Conservation (phyloP, 257 asterid genomes). For the Leonotis leonurus region DNA sequence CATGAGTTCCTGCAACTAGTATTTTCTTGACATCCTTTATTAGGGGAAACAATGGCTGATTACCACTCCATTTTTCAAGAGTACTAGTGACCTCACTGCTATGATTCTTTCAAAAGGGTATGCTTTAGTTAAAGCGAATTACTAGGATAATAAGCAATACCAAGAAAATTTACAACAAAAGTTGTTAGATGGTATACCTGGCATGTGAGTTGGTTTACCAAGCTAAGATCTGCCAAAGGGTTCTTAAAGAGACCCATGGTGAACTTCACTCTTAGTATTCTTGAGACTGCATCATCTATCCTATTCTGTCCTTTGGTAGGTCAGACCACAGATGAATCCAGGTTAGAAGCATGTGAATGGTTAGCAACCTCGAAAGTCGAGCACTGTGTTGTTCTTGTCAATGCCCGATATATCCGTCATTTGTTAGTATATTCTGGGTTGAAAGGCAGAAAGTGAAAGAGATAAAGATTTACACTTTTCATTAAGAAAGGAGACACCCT, state of each 20-base stretch:
- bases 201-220: conserved; percentile 31
- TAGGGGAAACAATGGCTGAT: conserved; percentile 41
- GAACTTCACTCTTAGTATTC: conserved; percentile 36
- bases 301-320: conserved; percentile 32
- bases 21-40: conserved; percentile 33
- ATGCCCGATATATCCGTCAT: conserved; percentile 26
- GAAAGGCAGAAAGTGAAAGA: not conserved
- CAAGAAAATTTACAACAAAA: not conserved
- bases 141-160: not conserved
- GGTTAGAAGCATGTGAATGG: conserved; percentile 73
- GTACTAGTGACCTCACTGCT: conserved; percentile 58
- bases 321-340: conserved; percentile 37
- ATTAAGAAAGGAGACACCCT: conserved; percentile 52
- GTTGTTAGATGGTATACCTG: conserved; percentile 16
- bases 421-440: not conserved
- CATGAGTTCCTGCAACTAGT: conserved; percentile 54
- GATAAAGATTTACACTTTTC: conserved; percentile 32
- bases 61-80: conserved; percentile 44
- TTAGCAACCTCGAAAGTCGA: conserved; percentile 33
- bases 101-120: conserved; percentile 34
- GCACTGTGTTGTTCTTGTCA: conserved; percentile 50
- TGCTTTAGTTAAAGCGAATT: not conserved
- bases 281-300: conserved; percentile 30
- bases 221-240: conserved; percentile 32
- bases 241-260: conserved; percentile 39